These are phyloP conservation scores for Panaeolus papilionaceus DNA, from an alignment of 768 basidiomycete genomes.

Conservation along the genomic window DNA sequence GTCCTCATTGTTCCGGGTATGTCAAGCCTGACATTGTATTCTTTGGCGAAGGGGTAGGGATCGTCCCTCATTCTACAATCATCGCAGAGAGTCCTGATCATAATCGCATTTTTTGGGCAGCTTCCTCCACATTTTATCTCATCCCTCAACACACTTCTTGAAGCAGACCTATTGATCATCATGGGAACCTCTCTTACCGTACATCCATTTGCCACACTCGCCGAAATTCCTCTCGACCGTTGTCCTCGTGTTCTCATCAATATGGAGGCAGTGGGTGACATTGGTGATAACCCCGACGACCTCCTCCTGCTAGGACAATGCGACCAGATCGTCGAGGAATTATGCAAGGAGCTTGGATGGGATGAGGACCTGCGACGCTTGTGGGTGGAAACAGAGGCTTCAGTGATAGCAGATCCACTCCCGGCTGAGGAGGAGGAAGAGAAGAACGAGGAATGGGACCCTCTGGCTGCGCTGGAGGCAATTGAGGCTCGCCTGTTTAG, in stretches of 20 bases:
- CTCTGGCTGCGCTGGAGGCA: conserved; percentile 21
- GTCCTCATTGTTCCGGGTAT: conserved; percentile 69
- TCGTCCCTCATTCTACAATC: neutral
- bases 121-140: conserved; percentile 75
- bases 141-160: conserved; percentile 54
- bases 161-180: conserved; percentile 89
- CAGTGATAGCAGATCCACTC: conserved; percentile 25
- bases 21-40: conserved; percentile 97
- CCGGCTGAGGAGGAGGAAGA: conserved; percentile 11
- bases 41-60: conserved; percentile 79
- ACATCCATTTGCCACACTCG: conserved; percentile 85
- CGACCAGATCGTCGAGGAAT: conserved; percentile 66
- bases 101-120: conserved; percentile 40
- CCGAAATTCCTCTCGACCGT: conserved; percentile 52
- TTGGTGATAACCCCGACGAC: conserved; percentile 60
- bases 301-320: conserved; percentile 73
- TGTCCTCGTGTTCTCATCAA: conserved; percentile 93
- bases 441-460: conserved; percentile 20
- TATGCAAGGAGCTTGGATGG: conserved; percentile 80
- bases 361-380: conserved; percentile 58
- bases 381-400: conserved; percentile 58
- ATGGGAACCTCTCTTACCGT: conserved; percentile 92
- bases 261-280: conserved; percentile 78
- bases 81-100: neutral
- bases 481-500: conserved; percentile 28